Evolutionary conservation across 495 filamentous ascomycete species (phyloP).

Genomic region (Acidomyces sp.): DNA sequence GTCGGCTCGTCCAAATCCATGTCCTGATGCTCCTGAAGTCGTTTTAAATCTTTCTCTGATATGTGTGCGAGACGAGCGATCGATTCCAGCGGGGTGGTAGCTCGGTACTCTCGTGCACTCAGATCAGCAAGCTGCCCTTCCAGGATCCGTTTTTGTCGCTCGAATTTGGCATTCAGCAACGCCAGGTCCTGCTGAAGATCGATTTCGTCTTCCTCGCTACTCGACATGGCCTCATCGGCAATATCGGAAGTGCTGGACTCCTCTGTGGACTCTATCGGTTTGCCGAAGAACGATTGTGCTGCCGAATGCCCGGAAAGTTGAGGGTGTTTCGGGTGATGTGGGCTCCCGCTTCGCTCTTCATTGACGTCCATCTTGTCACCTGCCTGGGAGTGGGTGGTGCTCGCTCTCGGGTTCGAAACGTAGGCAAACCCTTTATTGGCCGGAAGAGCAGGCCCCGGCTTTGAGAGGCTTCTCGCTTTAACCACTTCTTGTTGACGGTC

Average conservation of each 20-base stretch:
- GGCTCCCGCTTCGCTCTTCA: background rate
- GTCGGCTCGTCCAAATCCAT: constrained; percentile 16
- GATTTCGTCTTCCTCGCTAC: constrained; percentile 27
- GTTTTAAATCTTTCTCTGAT: constrained; percentile 7
- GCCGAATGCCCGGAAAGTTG: constrained; percentile 11
- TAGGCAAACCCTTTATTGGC: no score
- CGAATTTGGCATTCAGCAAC: constrained; percentile 26
- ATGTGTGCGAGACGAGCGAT: constrained; percentile 21
- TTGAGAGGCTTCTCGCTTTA: no score
- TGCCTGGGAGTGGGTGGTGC: no score
- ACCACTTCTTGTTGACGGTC: constrained; percentile 1
- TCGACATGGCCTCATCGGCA: constrained; percentile 17
- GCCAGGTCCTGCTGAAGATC: constrained; percentile 29
- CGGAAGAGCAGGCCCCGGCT: no score
- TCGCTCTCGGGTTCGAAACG: no score
- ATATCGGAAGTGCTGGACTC: constrained; percentile 13
- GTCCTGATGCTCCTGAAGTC: constrained; percentile 6
- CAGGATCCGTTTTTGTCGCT: constrained; percentile 24
- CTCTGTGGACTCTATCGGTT: constrained; percentile 3
- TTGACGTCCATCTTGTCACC: constrained; percentile 14
- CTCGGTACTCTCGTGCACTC: constrained; percentile 20
- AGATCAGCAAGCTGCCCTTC: constrained; percentile 27
- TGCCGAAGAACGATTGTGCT: constrained; percentile 18
- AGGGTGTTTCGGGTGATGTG: background rate
- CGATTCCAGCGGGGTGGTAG: constrained; percentile 23